Conservation (phyloP, 176 grass and related monocot species). For the Avena sativa region DNA sequence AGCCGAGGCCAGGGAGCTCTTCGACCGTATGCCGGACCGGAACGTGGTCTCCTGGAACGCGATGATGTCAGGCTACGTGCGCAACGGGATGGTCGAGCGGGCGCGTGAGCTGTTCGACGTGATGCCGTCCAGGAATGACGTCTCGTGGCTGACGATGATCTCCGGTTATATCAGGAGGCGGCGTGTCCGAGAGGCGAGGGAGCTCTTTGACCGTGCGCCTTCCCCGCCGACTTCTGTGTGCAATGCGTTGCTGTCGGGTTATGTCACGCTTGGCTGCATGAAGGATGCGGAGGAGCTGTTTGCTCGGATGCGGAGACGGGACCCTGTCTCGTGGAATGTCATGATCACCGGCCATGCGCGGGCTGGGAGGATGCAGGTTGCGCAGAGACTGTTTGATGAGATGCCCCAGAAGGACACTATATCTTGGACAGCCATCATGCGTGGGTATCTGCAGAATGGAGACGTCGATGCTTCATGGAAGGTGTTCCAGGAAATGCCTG, state of each 20-base stretch:
- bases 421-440: constrained; percentile 71
- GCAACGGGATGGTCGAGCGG: constrained; percentile 47
- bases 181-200: constrained; percentile 37
- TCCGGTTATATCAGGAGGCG: constrained; percentile 57
- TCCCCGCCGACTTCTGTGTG: constrained; percentile 25
- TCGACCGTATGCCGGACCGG: constrained; percentile 55
- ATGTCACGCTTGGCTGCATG: constrained; percentile 39
- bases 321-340: constrained; percentile 64
- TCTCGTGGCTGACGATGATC: constrained; percentile 68
- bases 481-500: constrained; percentile 67
- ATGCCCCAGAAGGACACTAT: constrained; percentile 64
- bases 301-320: constrained; percentile 42
- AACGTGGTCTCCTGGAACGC: constrained; percentile 71
- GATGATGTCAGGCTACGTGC: constrained; percentile 56
- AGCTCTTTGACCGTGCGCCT: constrained; percentile 33
- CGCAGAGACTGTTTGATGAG: constrained; percentile 53
- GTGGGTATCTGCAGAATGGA: constrained; percentile 65
- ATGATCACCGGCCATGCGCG: constrained; percentile 70
- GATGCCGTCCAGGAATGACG: constrained; percentile 49
- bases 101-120: constrained; percentile 57
- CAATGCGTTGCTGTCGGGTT: constrained; percentile 61
- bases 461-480: constrained; percentile 54
- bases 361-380: constrained; percentile 57
- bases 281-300: constrained; percentile 67
- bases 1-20: constrained; percentile 57